Percentiles rank a stretch among this genome's conserved stretches.
These are phyloP conservation scores for Arabidopsis suecica DNA, from an alignment of 345 rosid genomes.

Conservation along the genomic window DNA sequence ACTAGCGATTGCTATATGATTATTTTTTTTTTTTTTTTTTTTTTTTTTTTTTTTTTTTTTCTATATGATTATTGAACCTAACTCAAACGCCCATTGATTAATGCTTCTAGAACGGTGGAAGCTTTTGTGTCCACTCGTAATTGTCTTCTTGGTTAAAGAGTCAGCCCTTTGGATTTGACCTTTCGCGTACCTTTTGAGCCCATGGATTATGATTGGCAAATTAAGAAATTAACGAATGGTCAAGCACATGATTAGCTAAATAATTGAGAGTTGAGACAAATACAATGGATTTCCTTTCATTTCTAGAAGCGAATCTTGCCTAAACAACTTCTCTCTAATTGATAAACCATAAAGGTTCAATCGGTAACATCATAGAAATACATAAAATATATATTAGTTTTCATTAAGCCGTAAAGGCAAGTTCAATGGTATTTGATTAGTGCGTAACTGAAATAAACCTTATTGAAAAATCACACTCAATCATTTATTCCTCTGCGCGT, in stretches of 20 bases:
- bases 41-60: too few relatives aligned
- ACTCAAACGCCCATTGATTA: not conserved
- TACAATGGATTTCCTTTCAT: not conserved
- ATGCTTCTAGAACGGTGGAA: slow-evolving; percentile 23
- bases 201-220: not conserved
- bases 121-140: not conserved
- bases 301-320: not conserved
- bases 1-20: not conserved
- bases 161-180: slow-evolving; percentile 23
- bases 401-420: not conserved
- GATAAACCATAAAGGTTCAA: not conserved
- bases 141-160: slow-evolving; percentile 12
- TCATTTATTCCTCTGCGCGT: not conserved
- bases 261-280: not conserved
- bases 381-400: not conserved
- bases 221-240: slow-evolving; percentile 10
- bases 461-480: not conserved
- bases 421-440: not conserved
- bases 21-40: too few relatives aligned
- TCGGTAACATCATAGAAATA: not conserved
- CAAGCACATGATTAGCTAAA: slow-evolving; percentile 20
- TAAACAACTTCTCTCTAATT: not conserved
- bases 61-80: not conserved
- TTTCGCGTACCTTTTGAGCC: slow-evolving; percentile 1
- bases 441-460: not conserved